Conservation (phyloP, 352 stramenopile species). For the Globisporangium viniferum region DNA sequence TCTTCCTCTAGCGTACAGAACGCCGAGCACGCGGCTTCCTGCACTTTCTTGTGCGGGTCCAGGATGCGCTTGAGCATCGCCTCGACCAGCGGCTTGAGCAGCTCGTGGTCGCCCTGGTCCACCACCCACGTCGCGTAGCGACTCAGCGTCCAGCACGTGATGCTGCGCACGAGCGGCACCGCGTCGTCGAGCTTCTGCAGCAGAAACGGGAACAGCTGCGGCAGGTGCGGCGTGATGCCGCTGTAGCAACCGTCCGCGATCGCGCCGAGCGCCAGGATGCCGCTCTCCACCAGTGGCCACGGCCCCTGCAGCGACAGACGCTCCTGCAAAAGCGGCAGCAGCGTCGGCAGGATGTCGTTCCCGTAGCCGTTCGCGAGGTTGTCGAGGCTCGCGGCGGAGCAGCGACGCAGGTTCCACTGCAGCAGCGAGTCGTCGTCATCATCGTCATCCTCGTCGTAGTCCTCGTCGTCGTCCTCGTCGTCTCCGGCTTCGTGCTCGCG, state of each 20-base stretch:
- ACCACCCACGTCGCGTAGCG: conserved; percentile 92
- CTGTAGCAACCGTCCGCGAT: conserved; percentile 94
- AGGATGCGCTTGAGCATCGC: conserved; percentile 87
- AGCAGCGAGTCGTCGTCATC: conserved; percentile 91
- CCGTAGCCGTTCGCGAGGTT: conserved; percentile 92
- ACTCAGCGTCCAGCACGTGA: conserved; percentile 94
- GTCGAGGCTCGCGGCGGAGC: conserved; percentile 93
- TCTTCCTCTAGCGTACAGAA: conserved; percentile 95
- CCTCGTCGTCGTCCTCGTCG: conserved; percentile 82
- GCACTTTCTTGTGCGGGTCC: conserved; percentile 94
- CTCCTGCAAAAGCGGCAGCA: conserved; percentile 91
- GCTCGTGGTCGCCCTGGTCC: conserved; percentile 87
- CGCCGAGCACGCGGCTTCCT: conserved; percentile 92
- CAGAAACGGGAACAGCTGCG: conserved; percentile 93
- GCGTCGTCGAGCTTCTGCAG: conserved; percentile 90
- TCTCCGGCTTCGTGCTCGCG: conserved; percentile 30
- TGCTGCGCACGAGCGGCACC: conserved; percentile 89
- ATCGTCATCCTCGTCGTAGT: conserved; percentile 89
- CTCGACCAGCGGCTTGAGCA: conserved; percentile 78
- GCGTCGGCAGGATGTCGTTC: conserved; percentile 89
- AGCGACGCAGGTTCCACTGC: conserved; percentile 96
- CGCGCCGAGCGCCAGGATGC: conserved; percentile 94
- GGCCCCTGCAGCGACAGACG: conserved; percentile 88
- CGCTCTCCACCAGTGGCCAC: conserved; percentile 94
- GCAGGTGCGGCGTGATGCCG: conserved; percentile 90